Conservation (phyloP, 768 basidiomycete genomes). For the Podaxis pistillaris region DNA sequence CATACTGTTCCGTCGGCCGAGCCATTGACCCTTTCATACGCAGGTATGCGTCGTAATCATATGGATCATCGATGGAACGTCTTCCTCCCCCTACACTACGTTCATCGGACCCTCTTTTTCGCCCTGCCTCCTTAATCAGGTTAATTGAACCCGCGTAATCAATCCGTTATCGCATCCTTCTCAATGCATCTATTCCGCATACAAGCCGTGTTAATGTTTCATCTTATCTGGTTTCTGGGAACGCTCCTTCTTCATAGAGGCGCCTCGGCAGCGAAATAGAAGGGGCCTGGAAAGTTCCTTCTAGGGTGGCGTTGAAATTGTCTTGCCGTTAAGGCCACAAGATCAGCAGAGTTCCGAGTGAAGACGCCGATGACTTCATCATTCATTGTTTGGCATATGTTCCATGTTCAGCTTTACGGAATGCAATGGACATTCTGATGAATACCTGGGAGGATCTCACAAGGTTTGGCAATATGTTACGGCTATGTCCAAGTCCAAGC, state of each 20-base stretch:
- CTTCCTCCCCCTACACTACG: not conserved
- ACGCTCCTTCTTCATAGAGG: not conserved
- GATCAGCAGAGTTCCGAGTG: not conserved
- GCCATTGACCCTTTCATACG: not conserved
- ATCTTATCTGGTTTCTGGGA: not conserved
- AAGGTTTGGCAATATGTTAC: not conserved
- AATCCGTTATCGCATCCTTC: not conserved
- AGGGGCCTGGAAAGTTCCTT: constrained; percentile 2
- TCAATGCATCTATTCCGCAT: not conserved
- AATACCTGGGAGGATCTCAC: not conserved
- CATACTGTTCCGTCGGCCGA: constrained; percentile 16
- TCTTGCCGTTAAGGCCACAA: not conserved
- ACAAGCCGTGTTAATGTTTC: not conserved
- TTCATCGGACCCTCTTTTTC: not conserved
- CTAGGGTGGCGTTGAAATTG: not conserved
- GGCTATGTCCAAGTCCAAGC: not conserved
- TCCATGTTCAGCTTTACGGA: not conserved
- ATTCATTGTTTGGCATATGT: not conserved
- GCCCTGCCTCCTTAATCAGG: not conserved
- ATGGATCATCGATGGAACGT: not conserved
- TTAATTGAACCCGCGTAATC: constrained; percentile 1
- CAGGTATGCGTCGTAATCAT: constrained; percentile 8
- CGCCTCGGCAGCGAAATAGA: not conserved
- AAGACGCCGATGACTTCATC: not conserved
- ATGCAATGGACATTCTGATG: not conserved